Evolutionary conservation across 1,139 yeast genomes (phyloP), one percentile per base, ranked within the genome.

Genomic region (Yamadazyma conglobata): DNA sequence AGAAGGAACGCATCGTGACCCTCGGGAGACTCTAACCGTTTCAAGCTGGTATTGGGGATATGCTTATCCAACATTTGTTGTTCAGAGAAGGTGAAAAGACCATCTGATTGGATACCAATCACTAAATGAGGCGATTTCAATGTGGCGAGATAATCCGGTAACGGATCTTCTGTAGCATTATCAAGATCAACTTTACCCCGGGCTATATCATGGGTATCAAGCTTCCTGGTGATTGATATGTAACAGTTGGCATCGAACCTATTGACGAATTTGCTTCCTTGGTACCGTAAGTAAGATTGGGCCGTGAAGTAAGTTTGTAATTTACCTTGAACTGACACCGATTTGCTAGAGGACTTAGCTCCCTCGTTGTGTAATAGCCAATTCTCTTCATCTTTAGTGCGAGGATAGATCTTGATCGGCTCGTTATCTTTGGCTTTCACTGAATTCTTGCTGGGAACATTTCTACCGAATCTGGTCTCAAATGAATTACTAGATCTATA

Each of bases 181-280:
- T 48, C 49, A 1, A 46, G 29, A 24, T 66, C 69, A 4, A 31
- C 35, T 37, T 93, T 70, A 31, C 83, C 93, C 39, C 98, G 71
- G 0, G 95, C 79, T 27, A 91, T 77, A 55, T 91, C 98, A 54
- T 91, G 97, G 1, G 97, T 88, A 49, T 91, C 98, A 27, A 91
- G 66, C 54, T 91, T 91, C 48, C 97, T 73, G 2, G 97, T 85
- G 35, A 91, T 86, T 16, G 96, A 77, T 34, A 91, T 88, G 57
- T 91, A 91, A 60, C 98, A 91, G 53, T 91, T 91, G 14, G 98
- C 96, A 58, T 91, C 98, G 49, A 89, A 91, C 47, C 98, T 70
- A 28, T 76, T 70, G 31, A 89, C 80, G 54, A 91, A 91, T 56
- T 91, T 91, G 34, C 79, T 77, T 3, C 96, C 97, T 54, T 91